phyloP scores from a whole-genome alignment of 306 rosid genomes.

The Sechiopsis laciniata region DNA sequence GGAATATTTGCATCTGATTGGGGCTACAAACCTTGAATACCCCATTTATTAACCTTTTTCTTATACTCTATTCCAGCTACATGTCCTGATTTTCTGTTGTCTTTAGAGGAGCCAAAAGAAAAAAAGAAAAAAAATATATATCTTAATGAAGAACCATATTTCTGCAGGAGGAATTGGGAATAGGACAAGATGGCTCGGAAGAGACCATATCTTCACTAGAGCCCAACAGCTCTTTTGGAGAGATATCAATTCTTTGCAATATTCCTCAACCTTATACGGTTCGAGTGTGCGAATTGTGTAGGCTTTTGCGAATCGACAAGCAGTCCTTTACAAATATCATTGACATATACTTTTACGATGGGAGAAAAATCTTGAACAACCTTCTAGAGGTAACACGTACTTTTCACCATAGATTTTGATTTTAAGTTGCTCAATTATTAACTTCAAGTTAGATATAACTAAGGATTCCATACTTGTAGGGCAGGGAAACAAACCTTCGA shows the following conservation, averaged over 20 bases:
- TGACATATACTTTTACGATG: conserved; percentile 80
- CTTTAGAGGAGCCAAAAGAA: not conserved
- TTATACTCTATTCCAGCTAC: not conserved
- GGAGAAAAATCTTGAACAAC: conserved; percentile 81
- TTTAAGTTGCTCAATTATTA: not conserved
- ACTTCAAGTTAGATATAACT: conserved; percentile 5
- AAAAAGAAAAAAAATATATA: not conserved
- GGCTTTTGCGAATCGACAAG: conserved; percentile 88
- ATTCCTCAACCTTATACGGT: conserved; percentile 91
- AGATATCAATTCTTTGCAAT: conserved; percentile 84
- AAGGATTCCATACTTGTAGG: conserved; percentile 16
- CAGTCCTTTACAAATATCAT: conserved; percentile 78
- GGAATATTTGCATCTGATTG: not conserved
- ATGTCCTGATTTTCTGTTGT: not conserved
- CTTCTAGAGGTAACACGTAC: conserved; percentile 58
- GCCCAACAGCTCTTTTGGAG: conserved; percentile 70
- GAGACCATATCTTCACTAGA: conserved; percentile 51
- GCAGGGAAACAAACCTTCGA: not conserved
- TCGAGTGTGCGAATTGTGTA: conserved; percentile 73
- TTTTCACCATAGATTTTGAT: not conserved
- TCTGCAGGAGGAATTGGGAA: conserved; percentile 73
- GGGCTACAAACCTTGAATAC: not conserved
- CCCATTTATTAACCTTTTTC: not conserved
- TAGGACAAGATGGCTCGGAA: conserved; percentile 64
- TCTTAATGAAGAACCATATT: not conserved